Conservation (phyloP, 805 yeast genomes). For the Pichia sporocuriosa region DNA sequence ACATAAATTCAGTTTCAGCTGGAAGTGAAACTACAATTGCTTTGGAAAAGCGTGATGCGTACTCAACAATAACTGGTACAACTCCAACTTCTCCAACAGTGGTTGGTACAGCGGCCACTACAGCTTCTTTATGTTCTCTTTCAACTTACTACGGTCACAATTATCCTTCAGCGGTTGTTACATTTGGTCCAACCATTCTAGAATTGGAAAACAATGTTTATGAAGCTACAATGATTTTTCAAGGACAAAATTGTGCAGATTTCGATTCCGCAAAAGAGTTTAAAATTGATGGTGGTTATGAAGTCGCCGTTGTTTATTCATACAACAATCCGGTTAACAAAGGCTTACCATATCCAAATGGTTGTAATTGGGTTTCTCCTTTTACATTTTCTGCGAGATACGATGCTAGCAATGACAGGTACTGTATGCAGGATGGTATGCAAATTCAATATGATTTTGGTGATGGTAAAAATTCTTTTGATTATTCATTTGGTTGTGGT, state of each 20-base stretch:
- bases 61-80: neutral
- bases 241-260: slow-evolving; percentile 3
- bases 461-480: slow-evolving; percentile 13
- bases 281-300: slow-evolving; percentile 22
- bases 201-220: slow-evolving; percentile 5
- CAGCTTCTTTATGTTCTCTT: slow-evolving; percentile 1
- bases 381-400: slow-evolving; percentile 14
- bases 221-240: slow-evolving; percentile 15
- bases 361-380: slow-evolving; percentile 23
- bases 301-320: slow-evolving; percentile 22
- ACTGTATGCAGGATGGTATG: slow-evolving; percentile 16
- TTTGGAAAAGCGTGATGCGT: neutral
- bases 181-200: slow-evolving; percentile 6
- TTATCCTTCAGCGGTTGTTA: slow-evolving; percentile 16
- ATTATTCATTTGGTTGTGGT: slow-evolving; percentile 24
- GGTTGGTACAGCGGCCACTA: neutral
- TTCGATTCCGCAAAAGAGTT: slow-evolving; percentile 30
- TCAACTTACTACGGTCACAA: neutral
- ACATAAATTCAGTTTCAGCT: neutral
- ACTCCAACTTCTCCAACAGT: neutral
- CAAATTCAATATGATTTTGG: slow-evolving; percentile 27
- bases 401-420: slow-evolving; percentile 1
- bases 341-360: slow-evolving; percentile 13
- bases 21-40: neutral
- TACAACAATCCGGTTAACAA: slow-evolving; percentile 13